phyloP scores from a whole-genome alignment of 73 alveolate species.

The Paramecium sonneborni region DNA sequence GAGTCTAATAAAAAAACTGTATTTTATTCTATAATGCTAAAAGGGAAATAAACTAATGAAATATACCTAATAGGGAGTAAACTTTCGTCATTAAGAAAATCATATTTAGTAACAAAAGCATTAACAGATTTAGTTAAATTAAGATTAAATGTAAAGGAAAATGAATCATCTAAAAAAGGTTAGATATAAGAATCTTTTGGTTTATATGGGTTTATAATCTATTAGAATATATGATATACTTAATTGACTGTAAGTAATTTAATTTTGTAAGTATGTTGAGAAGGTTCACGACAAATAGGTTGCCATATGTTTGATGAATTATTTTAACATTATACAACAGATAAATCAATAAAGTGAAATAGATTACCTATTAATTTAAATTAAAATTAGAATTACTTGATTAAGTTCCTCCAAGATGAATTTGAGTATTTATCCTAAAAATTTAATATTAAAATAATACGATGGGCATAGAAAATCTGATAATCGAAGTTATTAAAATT shows the following conservation, averaged over 20 bases:
- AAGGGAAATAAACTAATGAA: not conserved
- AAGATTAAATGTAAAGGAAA: not conserved
- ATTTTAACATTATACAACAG: not conserved
- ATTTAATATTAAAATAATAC: not conserved
- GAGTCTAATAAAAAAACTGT: not conserved
- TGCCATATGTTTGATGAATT: not conserved
- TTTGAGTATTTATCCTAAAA: not conserved
- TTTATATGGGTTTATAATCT: not conserved
- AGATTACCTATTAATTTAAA: not conserved
- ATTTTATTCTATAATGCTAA: not conserved
- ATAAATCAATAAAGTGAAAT: not conserved
- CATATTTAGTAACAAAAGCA: not conserved
- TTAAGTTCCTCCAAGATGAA: not conserved
- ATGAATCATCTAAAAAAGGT: conserved; percentile 19
- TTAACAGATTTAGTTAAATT: not conserved
- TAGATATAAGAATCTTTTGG: not conserved
- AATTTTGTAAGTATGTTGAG: not conserved
- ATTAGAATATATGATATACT: not conserved
- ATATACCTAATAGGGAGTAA: not conserved
- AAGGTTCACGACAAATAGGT: not conserved
- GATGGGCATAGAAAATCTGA: not conserved
- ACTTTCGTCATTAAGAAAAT: conserved; percentile 3
- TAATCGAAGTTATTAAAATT: not conserved
- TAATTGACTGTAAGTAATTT: not conserved
- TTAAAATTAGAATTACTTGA: not conserved